A percentile compares a stretch with the other conserved stretches of the same genome.
Evolutionary conservation across 257 asterid species (phyloP).

Genomic region (Forsythia viridissima): DNA sequence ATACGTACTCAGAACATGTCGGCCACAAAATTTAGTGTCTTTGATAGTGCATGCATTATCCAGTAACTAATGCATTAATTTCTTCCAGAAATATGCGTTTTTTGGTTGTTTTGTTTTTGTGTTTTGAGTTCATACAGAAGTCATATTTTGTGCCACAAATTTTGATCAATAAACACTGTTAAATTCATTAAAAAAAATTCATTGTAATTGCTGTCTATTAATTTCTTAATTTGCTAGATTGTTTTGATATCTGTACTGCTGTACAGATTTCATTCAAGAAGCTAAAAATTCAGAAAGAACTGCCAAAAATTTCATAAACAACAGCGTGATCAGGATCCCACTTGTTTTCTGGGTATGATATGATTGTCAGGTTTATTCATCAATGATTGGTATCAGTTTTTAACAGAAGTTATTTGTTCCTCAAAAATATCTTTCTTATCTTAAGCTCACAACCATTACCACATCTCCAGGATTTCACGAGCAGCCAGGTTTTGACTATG

Average conservation of each 20-base stretch:
- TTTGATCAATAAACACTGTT: not conserved
- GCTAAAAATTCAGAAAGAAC: slow-evolving; percentile 79
- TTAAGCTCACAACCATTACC: slow-evolving; percentile 22
- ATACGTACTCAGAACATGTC: slow-evolving; percentile 13
- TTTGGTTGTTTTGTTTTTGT: slow-evolving; percentile 9
- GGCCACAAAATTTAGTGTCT: slow-evolving; percentile 8
- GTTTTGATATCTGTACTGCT: slow-evolving; percentile 28
- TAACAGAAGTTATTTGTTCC: slow-evolving; percentile 16
- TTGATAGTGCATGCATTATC: slow-evolving; percentile 2
- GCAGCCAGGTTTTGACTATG: slow-evolving; percentile 85
- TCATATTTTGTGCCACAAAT: not conserved
- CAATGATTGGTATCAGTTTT: not conserved
- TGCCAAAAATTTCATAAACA: slow-evolving; percentile 55
- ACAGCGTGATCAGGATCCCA: slow-evolving; percentile 69
- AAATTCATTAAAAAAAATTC: not conserved
- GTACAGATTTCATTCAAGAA: slow-evolving; percentile 84
- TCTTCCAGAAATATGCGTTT: slow-evolving; percentile 5
- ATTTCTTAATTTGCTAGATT: slow-evolving; percentile 21
- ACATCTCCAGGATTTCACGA: slow-evolving; percentile 70
- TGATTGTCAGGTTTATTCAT: slow-evolving; percentile 26
- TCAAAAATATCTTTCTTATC: slow-evolving; percentile 12
- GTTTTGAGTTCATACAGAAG: not conserved
- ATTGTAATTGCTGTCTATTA: slow-evolving; percentile 11
- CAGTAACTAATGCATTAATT: not conserved
- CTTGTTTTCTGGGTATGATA: slow-evolving; percentile 73